These are phyloP conservation scores for Aspergillus arachidicola DNA, from an alignment of 2,329 filamentous ascomycete species.

Conservation along the genomic window DNA sequence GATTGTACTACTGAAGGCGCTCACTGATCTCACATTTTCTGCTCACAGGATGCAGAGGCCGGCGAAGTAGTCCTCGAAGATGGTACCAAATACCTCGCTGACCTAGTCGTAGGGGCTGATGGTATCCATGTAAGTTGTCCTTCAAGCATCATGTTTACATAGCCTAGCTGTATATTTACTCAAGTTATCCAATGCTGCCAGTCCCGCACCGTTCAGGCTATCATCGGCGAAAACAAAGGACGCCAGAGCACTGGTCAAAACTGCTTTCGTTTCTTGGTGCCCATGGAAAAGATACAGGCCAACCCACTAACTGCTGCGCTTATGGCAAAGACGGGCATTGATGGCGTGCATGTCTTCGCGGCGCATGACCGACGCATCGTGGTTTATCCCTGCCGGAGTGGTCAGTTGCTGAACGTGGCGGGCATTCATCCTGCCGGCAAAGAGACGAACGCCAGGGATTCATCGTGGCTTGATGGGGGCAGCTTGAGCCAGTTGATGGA, in stretches of 20 bases:
- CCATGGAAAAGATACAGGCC: conserved; percentile 28
- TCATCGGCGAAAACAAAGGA: conserved; percentile 21
- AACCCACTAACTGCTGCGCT: background rate
- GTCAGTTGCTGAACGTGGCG: conserved; percentile 18
- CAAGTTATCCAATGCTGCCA: background rate
- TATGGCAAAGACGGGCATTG: background rate
- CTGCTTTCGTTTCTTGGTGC: conserved; percentile 43
- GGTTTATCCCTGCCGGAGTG: conserved; percentile 27
- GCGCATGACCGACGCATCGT: conserved; percentile 25
- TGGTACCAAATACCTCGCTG: background rate
- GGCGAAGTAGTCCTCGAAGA: background rate
- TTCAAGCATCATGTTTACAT: background rate
- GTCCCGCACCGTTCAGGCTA: conserved; percentile 8
- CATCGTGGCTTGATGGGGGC: background rate
- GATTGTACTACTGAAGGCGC: background rate
- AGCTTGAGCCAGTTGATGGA: conserved; percentile 5
- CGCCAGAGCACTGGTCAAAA: conserved; percentile 29
- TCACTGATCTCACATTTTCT: background rate
- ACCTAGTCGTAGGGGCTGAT: background rate
- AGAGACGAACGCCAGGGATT: background rate
- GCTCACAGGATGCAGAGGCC: background rate
- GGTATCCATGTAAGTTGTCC: background rate
- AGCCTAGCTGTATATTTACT: background rate
- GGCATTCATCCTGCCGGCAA: conserved; percentile 6
- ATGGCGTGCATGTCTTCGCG: conserved; percentile 13